These are phyloP conservation scores for Paraurostyla sp. DNA, from an alignment of 73 alveolate genomes.

Conservation along the genomic window DNA sequence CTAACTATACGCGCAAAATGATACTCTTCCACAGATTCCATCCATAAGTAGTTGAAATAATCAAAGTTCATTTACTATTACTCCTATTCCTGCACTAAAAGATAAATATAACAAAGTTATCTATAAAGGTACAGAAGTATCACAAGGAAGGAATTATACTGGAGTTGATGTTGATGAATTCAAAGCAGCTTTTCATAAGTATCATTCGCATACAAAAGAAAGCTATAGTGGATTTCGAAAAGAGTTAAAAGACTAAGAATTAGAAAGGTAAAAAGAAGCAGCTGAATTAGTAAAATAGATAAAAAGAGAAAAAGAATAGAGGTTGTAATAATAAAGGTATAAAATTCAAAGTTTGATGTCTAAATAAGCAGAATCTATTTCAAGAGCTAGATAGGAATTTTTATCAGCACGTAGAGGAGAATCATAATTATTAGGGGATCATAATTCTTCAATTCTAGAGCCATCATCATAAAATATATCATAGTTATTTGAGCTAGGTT, in stretches of 20 bases:
- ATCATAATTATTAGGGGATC: neutral
- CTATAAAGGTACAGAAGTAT: constrained; percentile 7
- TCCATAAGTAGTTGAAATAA: neutral
- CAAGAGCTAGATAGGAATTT: neutral
- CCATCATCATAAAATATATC: neutral
- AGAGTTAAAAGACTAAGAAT: neutral
- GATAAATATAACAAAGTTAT: neutral
- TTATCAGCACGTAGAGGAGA: neutral
- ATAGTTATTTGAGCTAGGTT: neutral
- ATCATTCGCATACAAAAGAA: neutral
- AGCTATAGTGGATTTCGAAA: constrained; percentile 20
- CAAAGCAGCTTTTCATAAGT: constrained; percentile 25
- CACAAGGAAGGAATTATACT: neutral
- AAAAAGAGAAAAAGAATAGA: neutral
- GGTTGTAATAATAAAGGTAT: neutral
- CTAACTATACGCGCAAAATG: neutral
- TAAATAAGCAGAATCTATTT: constrained; percentile 10
- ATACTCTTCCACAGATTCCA: neutral
- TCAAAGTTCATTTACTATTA: neutral
- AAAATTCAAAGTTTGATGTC: neutral
- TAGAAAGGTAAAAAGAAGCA: constrained; percentile 4
- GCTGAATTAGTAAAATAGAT: neutral
- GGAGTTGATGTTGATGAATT: constrained; percentile 59
- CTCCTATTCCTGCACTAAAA: neutral
- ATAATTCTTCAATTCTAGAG: neutral